Percentiles rank a stretch among this genome's conserved stretches.
These are phyloP conservation scores for Copromyces sp. DNA, from an alignment of 495 filamentous ascomycete genomes.

Conservation along the genomic window DNA sequence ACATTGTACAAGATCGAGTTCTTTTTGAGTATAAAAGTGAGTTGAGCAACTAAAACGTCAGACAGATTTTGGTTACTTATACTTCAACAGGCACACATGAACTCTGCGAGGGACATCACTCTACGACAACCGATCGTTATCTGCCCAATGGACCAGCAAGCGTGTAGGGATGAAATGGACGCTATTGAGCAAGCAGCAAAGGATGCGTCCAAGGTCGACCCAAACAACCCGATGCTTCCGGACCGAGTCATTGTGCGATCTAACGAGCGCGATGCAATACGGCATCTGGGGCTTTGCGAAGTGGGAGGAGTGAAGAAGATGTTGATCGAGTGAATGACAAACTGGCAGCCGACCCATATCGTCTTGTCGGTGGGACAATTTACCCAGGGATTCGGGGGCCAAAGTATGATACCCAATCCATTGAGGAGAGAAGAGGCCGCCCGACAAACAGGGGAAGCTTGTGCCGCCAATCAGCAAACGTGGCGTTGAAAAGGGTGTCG, in stretches of 20 bases:
- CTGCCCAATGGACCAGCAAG: constrained; percentile 88
- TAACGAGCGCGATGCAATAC: constrained; percentile 63
- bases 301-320: constrained; percentile 81
- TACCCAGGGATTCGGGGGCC: too few species aligned
- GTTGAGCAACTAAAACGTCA: constrained; percentile 8
- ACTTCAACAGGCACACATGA: constrained; percentile 65
- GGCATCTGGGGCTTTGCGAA: constrained; percentile 69
- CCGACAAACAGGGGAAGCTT: neutral
- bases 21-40: constrained; percentile 85
- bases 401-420: too few species aligned
- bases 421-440: neutral
- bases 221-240: constrained; percentile 81
- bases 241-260: constrained; percentile 71
- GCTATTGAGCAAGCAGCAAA: constrained; percentile 91
- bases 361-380: neutral
- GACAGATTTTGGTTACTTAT: constrained; percentile 10
- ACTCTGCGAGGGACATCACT: constrained; percentile 79
- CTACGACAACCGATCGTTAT: constrained; percentile 93
- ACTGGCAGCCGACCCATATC: neutral
- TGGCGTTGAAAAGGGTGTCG: neutral
- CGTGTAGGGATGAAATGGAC: constrained; percentile 96
- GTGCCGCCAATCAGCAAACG: neutral
- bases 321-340: constrained; percentile 64
- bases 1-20: constrained; percentile 98
- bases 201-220: constrained; percentile 76